phyloP scores from a whole-genome alignment of 805 yeast species.

The Suhomyces sp. region DNA sequence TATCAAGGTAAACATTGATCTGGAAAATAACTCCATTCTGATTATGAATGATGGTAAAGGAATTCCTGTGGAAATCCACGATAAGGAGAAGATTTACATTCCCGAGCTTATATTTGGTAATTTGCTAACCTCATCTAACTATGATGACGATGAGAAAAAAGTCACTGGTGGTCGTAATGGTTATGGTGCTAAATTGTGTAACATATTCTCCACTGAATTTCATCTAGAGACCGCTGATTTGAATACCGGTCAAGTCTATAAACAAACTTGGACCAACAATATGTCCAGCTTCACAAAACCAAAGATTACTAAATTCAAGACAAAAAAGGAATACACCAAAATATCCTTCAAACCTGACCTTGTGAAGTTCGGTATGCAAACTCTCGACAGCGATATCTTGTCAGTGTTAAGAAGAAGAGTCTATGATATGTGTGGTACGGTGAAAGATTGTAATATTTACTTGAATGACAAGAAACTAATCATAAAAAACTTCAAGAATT shows the following conservation, averaged over 20 bases:
- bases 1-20: slow-evolving; percentile 77
- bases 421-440: slow-evolving; percentile 93
- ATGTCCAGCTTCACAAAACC: slow-evolving; percentile 81
- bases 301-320: slow-evolving; percentile 56
- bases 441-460: slow-evolving; percentile 72
- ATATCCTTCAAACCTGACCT: slow-evolving; percentile 88
- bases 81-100: slow-evolving; percentile 85
- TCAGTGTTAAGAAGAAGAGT: slow-evolving; percentile 91
- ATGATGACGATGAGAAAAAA: slow-evolving; percentile 91
- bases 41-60: slow-evolving; percentile 94
- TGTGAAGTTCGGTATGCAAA: slow-evolving; percentile 78
- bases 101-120: slow-evolving; percentile 97
- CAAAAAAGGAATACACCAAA: slow-evolving; percentile 75
- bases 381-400: slow-evolving; percentile 75
- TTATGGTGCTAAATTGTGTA: slow-evolving; percentile 95
- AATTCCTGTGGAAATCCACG: slow-evolving; percentile 91
- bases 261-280: slow-evolving; percentile 83
- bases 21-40: slow-evolving; percentile 68
- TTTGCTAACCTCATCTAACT: slow-evolving; percentile 89
- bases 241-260: slow-evolving; percentile 56
- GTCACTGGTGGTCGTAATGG: slow-evolving; percentile 99
- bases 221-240: slow-evolving; percentile 86
- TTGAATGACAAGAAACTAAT: slow-evolving; percentile 72
- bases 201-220: slow-evolving; percentile 88
- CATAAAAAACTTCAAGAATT: slow-evolving; percentile 74